These are phyloP conservation scores for Ceratocystis lukuohia DNA, from an alignment of 2,329 filamentous ascomycete genomes.

Conservation along the genomic window DNA sequence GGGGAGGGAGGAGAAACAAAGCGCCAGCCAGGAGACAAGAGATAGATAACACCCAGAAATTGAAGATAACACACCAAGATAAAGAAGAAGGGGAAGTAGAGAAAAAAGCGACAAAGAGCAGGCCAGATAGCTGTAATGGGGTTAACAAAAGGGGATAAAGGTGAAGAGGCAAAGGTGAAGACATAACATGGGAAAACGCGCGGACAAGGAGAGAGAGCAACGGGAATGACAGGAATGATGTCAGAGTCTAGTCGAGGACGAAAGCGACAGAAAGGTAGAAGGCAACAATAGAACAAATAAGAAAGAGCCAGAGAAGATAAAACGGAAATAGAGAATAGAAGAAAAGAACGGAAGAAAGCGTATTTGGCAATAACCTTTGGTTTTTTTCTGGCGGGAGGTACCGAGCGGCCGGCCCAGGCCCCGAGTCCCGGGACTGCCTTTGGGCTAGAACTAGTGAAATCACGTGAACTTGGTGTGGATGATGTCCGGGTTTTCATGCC, in stretches of 20 bases:
- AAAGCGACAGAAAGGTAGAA: too few relatives aligned
- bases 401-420: not conserved
- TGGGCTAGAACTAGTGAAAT: conserved; percentile 19
- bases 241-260: not conserved
- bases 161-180: not conserved
- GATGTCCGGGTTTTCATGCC: conserved; percentile 98
- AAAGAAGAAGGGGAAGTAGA: not conserved
- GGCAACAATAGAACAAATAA: not conserved
- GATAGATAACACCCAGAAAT: not conserved
- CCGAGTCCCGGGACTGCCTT: not conserved
- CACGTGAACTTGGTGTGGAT: conserved; percentile 96
- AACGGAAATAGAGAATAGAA: conserved; percentile 8
- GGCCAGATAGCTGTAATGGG: not conserved
- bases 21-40: conserved; percentile 1
- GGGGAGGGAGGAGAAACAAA: not conserved
- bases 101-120: not conserved
- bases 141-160: not conserved
- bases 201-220: not conserved
- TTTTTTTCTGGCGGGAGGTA: not conserved
- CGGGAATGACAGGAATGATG: not conserved
- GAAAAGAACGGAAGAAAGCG: not conserved
- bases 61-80: not conserved
- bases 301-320: not conserved
- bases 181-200: not conserved
- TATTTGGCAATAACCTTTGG: not conserved